Base-by-base conservation (phyloP, 2,329 filamentous ascomycete genomes). In the Colletotrichum nymphaeae region DNA sequence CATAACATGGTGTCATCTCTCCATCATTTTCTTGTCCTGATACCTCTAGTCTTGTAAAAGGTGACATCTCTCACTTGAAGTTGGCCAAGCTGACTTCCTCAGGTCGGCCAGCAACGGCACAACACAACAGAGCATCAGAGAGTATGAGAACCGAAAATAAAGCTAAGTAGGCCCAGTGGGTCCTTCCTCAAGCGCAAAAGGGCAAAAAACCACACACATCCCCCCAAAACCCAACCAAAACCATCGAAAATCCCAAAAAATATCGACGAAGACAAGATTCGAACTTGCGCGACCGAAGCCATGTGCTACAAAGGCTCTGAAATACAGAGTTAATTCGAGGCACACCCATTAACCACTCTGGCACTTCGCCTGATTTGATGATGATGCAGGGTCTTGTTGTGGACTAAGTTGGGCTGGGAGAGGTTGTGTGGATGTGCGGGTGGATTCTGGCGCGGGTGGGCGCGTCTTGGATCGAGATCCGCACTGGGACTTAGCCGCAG, bases 261-360 rank as follows among this genome's bases (percentile, higher is more conserved):
- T 6, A n/a, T 4, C 59, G 59, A 49, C 59, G 59, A 49, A 62
- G 59, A 62, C 59, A 60, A 60, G 58, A 60, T 60, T 60, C 58
- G 58, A 60, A 60, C 58, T 60, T 60, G 58, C 57, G 58, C 58
- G 58, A 28, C 58, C 58, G 58, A 62, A 62, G 58, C 35, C 58
- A 62, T 46, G n/a, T 62, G 58, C 58, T 62, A n/a, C 16, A 49
- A n/a, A 0, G 11, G 6, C 4, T 49, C 42, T n/a, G 19, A 4
- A 7, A 5, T 5, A 11, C 32, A 35, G 19, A 49, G 6, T 3
- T 49, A n/a, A 19, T 62, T 62, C 58, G 58, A 62, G 58, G 58
- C 58, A 62, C n/a, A 49, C 59, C 37, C 19, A 49, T 49, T 62
- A 62, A 62, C 59, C 37, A 49, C 37, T 49, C 59, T 62, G 26